Evolutionary conservation across 1,139 yeast species (phyloP), one percentile per base, ranked within the genome.

Genomic region (Magnusiomyces magnusii): DNA sequence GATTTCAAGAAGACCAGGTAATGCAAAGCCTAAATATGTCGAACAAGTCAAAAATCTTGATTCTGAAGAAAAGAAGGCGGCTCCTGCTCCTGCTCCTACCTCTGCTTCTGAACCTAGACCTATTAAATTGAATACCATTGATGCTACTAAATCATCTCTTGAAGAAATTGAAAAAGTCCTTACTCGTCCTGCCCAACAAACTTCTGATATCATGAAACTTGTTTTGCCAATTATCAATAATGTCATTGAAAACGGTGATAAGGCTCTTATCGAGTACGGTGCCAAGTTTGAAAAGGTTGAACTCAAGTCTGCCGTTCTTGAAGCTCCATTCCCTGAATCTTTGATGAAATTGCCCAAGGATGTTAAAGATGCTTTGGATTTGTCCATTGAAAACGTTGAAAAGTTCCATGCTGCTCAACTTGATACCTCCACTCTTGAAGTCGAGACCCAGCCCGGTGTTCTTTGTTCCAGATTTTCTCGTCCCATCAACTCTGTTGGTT

Each of bases 391-490:
- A 64, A 93, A 93, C 73, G 95, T 93, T 62, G 85, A 84, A 70
- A 89, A 86, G 74, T 93, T 93, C 84, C 99, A 93, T 73, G 82
- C 85, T 47, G 99, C 99, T 1, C 99, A 93, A 75, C 77, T 91
- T 64, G 81, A 84, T 9, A 62, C 63, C 42, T 65, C 67, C 47
- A 68, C 73, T 24, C 77, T 92, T 74, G 81, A 81, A n/a, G 96
- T 93, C 51, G 98, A 93, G 75, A 95, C 99, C 0, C 79, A 87
- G 60, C 95, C 96, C 1, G 99, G 99, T 63, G 99, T 93, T 34
- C 76, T 80, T 60, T 93, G 99, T 76, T 89, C 97, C 9, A 83
- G 99, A 69, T 93, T 93, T 73, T 88, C 98, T 17, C 85, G 96
- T 68, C 95, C 99, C 9, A 91, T 93, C 67, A 96, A 90, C 69